These are phyloP conservation scores for Canariomyces notabilis DNA, from an alignment of 2,329 filamentous ascomycete genomes.

Conservation along the genomic window DNA sequence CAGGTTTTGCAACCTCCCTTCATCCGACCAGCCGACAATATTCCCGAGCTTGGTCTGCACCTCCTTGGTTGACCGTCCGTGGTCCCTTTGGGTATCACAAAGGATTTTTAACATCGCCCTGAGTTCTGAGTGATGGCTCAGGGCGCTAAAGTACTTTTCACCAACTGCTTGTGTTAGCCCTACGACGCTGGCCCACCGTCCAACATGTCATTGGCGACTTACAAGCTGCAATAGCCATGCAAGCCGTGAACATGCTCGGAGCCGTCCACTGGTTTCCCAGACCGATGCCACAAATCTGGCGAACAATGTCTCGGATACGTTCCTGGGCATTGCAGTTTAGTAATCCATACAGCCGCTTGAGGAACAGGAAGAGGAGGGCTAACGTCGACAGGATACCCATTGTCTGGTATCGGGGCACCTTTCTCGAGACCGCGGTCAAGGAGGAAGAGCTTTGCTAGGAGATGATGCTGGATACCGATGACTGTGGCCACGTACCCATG, in stretches of 20 bases:
- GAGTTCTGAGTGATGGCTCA: neutral
- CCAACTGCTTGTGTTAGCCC: constrained; percentile 6
- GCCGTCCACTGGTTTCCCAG: constrained; percentile 51
- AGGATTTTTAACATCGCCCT: neutral
- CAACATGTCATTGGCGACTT: constrained; percentile 24
- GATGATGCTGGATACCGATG: constrained; percentile 55
- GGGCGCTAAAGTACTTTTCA: constrained; percentile 3
- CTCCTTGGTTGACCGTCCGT: neutral
- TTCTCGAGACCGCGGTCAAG: constrained; percentile 49
- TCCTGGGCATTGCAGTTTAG: constrained; percentile 30
- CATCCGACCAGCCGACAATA: too few species aligned
- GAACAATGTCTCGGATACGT: constrained; percentile 43
- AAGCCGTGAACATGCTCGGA: constrained; percentile 52
- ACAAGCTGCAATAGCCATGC: constrained; percentile 52
- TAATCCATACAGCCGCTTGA: neutral
- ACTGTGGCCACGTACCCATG: constrained; percentile 32
- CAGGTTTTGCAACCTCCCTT: too few species aligned
- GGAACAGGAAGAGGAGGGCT: neutral
- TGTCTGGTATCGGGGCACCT: constrained; percentile 22
- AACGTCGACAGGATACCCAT: constrained; percentile 17
- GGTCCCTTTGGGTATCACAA: neutral
- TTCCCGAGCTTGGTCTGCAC: neutral
- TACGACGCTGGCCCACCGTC: neutral
- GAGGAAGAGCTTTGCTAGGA: constrained; percentile 53
- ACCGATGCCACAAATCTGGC: constrained; percentile 54